Base-by-base conservation (phyloP, 75 land plant genomes). In the Chamaecyparis obtusa region DNA sequence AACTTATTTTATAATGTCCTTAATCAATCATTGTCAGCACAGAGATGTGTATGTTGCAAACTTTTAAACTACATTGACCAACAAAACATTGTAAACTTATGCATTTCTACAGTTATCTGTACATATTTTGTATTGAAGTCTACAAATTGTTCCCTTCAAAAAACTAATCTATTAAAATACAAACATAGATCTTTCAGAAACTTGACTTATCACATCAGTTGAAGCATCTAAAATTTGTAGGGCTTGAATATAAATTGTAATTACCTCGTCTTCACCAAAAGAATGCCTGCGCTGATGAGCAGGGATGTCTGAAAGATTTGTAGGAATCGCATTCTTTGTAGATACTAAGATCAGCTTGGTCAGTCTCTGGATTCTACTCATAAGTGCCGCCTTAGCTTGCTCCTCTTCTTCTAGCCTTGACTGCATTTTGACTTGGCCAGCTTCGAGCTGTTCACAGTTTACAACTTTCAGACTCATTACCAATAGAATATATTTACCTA, bases 341-440 rank as follows among this genome's bases (percentile, higher is more conserved):
- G 97, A 96, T 75, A 96, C 97, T 44, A 96, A 92, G 83, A 96
- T 96, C 27, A 96, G 94, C 85, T 96, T 95, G 0, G 96, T 95
- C 32, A 95, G 90, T 85, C 96, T 91, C 85, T 96, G 97, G 33
- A 96, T 96, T 90, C 97, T 95, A 56, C 97, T 93, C 94, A 95
- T 92, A 16, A 96, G 89, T 77, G 96, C 96, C 87, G 92, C 97
- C 79, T 96, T 96, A 46, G 93, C 94, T 88, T 96, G 97, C 86
- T 94, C 97, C 89, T 96, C 98, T 86, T 95, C 98, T 88, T 96
- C 97, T 35, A 96, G 64, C 41, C 97, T 83, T 60, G 94, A 96
- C 48, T 95, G 95, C 96, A 96, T 93, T 87, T 92, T 94, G 35
- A 95, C 95, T 90, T 96, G 96, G n/a, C 97, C 96, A 83, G 93